Base-by-base conservation (phyloP, 2,329 filamentous ascomycete species). In the Aureobasidium sp. region DNA sequence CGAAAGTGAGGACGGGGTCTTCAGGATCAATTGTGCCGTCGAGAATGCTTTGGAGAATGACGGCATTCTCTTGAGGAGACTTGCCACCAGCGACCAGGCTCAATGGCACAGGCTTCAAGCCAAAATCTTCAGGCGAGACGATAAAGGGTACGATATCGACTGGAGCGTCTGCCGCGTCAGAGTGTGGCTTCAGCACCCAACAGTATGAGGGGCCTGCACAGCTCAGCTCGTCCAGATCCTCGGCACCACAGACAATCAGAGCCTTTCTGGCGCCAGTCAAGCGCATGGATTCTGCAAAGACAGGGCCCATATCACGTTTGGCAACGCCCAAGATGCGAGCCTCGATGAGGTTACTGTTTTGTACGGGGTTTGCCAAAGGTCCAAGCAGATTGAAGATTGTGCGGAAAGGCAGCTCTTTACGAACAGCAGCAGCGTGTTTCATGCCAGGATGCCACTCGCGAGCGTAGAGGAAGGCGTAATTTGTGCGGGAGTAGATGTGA, bases 381-480 rank as follows among this genome's bases (percentile, higher is more conserved):
- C 93, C 93, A 45, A 98, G 79, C 14, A 98, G 81, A 71, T 98
- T 98, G 81, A 98, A 98, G 61, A 98, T 91, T 2, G 93, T 98
- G 62, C 93, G 83, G 78, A 93, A 91, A 55, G 91, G 91, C 19
- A 98, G 80, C 67, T 94, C 86, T 65, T 83, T 87, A 57, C 93
- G 85, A 59, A 96, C 84, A 2, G 85, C 82, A 4, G 90, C 89
- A 34, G 93, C 90, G 68, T 90, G 85, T 67, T 83, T 85, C 85
- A 97, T 96, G 42, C 90, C 91, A 0, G 90, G 89, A 72, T 98
- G 93, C 77, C 96, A 98, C 60, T 93, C 87, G 34, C 93, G 91
- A 0, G 93, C 93, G 66, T 93, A 97, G 25, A 98, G 79, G 72
- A 98, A 98, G 58, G 86, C 86, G 73, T 97, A 98, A 72, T 95